Percentiles rank a stretch among this genome's conserved stretches.
Evolutionary conservation across 2,329 filamentous ascomycete genomes (phyloP).

Genomic region (Botrytis elliptica): DNA sequence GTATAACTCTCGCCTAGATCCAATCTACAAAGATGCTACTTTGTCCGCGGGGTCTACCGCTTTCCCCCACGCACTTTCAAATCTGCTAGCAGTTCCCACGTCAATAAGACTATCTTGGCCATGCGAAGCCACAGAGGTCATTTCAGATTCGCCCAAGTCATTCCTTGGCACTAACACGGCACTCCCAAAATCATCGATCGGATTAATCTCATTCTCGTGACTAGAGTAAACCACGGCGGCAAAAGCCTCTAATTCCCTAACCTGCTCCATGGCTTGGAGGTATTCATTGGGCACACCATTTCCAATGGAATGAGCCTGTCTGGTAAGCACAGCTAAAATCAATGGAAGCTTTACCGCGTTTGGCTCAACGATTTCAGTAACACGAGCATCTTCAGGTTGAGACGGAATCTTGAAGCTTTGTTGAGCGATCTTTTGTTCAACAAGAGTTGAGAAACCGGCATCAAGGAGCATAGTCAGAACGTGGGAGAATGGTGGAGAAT

Average conservation of each 20-base stretch:
- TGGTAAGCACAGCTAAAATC: slow-evolving; percentile 82
- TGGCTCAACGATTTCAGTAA: slow-evolving; percentile 54
- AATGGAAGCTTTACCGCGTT: slow-evolving; percentile 74
- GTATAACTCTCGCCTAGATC: slow-evolving; percentile 14
- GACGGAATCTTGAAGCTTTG: slow-evolving; percentile 70
- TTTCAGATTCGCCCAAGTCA: slow-evolving; percentile 24
- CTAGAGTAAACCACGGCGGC: slow-evolving; percentile 84
- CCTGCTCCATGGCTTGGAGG: slow-evolving; percentile 71
- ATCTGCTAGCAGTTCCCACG: slow-evolving; percentile 50
- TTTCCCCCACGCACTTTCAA: slow-evolving; percentile 71
- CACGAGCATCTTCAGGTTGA: slow-evolving; percentile 38
- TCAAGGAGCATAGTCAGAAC: slow-evolving; percentile 86
- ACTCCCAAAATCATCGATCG: slow-evolving; percentile 29
- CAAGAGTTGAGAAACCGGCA: slow-evolving; percentile 77
- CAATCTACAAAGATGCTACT: slow-evolving; percentile 22
- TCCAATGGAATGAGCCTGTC: slow-evolving; percentile 87
- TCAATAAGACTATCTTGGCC: slow-evolving; percentile 53
- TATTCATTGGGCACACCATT: slow-evolving; percentile 72
- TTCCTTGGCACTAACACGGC: slow-evolving; percentile 27
- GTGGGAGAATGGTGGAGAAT: slow-evolving; percentile 86
- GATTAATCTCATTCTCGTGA: slow-evolving; percentile 68
- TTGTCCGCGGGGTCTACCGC: slow-evolving; percentile 48
- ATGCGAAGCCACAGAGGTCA: slow-evolving; percentile 24
- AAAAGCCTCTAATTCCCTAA: slow-evolving; percentile 76
- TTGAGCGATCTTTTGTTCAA: slow-evolving; percentile 76